A percentile compares a stretch with the other conserved stretches of the same genome.
These are phyloP conservation scores for Adansonia digitata DNA, from an alignment of 345 rosid genomes.

Conservation along the genomic window DNA sequence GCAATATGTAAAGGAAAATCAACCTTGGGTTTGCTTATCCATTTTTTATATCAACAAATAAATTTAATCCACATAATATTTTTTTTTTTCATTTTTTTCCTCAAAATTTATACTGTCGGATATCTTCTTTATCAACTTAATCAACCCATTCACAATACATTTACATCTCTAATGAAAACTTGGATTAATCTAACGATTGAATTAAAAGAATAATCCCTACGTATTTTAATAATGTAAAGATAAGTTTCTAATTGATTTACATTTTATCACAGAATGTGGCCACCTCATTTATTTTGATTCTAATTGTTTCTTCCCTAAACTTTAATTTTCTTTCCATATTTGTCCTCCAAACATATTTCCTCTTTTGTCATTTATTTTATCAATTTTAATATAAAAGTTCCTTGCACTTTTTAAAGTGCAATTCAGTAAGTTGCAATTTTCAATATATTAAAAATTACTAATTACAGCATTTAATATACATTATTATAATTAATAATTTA, in stretches of 20 bases:
- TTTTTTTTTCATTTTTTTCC: too few species aligned
- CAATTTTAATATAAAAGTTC: too few species aligned
- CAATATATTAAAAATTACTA: too few species aligned
- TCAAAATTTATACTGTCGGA: too few species aligned
- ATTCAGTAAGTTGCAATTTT: too few species aligned
- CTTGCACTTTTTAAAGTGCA: too few species aligned
- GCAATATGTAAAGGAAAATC: slow-evolving; percentile 1
- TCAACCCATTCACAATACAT: neutral
- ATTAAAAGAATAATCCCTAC: neutral
- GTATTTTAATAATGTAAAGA: neutral
- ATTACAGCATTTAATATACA: too few species aligned
- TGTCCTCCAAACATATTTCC: neutral
- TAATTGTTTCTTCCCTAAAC: too few species aligned
- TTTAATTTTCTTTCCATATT: neutral
- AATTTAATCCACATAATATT: too few species aligned
- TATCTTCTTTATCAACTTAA: too few species aligned
- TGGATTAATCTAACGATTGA: neutral
- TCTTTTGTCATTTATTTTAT: too few species aligned
- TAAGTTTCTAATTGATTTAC: neutral
- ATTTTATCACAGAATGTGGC: neutral
- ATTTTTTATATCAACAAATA: too few species aligned
- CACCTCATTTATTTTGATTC: neutral
- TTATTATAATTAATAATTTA: neutral
- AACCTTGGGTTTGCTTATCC: neutral
- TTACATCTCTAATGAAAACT: neutral